Evolutionary conservation across 2,329 filamentous ascomycete genomes (phyloP), one percentile per base, ranked within the genome.

Genomic region (Fusarium hainanense): DNA sequence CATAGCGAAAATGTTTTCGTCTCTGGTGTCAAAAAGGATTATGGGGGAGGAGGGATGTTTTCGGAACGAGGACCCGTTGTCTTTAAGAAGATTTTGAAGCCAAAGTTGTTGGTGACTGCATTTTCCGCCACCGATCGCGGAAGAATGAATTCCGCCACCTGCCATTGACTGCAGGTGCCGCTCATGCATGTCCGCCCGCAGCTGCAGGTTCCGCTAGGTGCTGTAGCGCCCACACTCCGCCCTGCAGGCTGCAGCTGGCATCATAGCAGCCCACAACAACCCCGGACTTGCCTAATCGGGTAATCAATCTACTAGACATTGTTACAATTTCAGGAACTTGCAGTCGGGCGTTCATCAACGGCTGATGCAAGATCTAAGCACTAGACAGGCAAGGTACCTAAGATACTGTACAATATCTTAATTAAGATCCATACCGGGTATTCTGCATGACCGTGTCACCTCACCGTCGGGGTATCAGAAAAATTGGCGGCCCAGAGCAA

Each of bases 1-100:
- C 87, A 89, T 89, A 48, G 25, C 82, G 77, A 61, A 61, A 51
- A 41, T 25, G 49, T 27, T 56, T 48, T 40, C 54, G 60, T 62
- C 57, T 60, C 50, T 61, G 34, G 42, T 59, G 37, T 34, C 41
- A 40, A 30, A 60, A 49, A 54, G 28, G 48, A 40, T 41, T 54
- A 41, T 28, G 49, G 49, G n/a, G 47, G 54, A 37, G 46, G 28
- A 20, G 21, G 21, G 20, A 27, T 21, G 3, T 13, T 61, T 66
- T 43, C 30, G 32, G 32, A 27, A 48, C 25, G 63, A 63, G 63
- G 51, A 46, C 43, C 48, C 51, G 54, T 41, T 41, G 49, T 61
- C 57, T 67, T 71, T 63, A 68, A 47, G 21, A 69, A 62, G 44
- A 58, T 57, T 44, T 43, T 51, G 54, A 21, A 21, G 54, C 43